Conservation (phyloP, 208 protist genomes). For the Phytomonas sp. region DNA sequence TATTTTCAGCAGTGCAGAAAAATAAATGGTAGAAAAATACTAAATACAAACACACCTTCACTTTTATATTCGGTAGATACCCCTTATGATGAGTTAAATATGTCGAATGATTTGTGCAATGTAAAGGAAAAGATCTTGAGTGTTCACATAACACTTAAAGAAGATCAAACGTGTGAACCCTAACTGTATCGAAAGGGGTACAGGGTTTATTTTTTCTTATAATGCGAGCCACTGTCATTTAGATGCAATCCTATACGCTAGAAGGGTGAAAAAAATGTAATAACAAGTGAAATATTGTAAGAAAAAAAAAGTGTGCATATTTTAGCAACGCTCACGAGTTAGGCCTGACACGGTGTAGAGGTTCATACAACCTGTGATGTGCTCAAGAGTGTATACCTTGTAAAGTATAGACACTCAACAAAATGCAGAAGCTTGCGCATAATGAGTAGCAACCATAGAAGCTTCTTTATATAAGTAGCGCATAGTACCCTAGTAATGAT, state of each 20-base stretch:
- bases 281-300: conserved; percentile 53
- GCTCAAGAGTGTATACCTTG: conserved; percentile 81
- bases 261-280: conserved; percentile 68
- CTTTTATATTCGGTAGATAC: conserved; percentile 68
- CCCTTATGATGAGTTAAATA: conserved; percentile 79
- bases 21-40: conserved; percentile 66
- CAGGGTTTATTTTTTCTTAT: conserved; percentile 36
- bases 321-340: conserved; percentile 74
- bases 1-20: conserved; percentile 61
- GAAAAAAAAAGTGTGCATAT: conserved; percentile 51
- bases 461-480: conserved; percentile 23
- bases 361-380: conserved; percentile 82
- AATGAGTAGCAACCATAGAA: conserved; percentile 62
- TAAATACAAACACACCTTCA: conserved; percentile 47
- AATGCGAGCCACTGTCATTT: conserved; percentile 54
- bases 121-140: conserved; percentile 82
- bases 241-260: conserved; percentile 70
- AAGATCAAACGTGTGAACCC: conserved; percentile 83
- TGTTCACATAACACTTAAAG: conserved; percentile 87
- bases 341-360: conserved; percentile 77
- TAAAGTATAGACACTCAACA: conserved; percentile 70
- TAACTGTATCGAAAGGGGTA: conserved; percentile 50
- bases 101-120: conserved; percentile 85
- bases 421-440: conserved; percentile 77
- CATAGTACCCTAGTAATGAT: not conserved